Evolutionary conservation across 495 filamentous ascomycete species (phyloP), one percentile per base, ranked within the genome.

Genomic region (Talaromyces borbonicus): DNA sequence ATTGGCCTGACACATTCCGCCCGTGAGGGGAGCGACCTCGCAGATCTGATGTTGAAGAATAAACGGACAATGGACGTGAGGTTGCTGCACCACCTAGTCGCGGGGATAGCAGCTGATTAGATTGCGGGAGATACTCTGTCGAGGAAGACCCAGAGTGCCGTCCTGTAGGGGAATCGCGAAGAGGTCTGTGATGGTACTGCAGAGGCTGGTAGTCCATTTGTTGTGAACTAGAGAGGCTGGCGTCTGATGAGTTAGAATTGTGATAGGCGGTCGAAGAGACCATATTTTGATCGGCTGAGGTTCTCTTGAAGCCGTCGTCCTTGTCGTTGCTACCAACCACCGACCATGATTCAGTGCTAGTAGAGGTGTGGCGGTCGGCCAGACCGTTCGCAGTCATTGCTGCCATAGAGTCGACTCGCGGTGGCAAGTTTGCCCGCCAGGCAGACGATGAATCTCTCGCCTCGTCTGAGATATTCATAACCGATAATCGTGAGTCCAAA

Each of bases 21-120:
- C 60, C 71, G 44, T 63, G 64, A 62, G 75, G 69, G 27, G 73
- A 76, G 12, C 63, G 78, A 49, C 79, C 82, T 4, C 83, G 78
- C 50, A 71, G 60, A 41, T 93, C 87, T 8, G 86, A 89, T 25
- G 67, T 74, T 5, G 74, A 71, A 1, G 85, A 87, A 54, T 87
- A 85, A 2, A 78, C 61, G 2, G 87, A 93, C 12, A 72, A 68
- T 2, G 87, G 87, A 31, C 87, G 72, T 18, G 75, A 68, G 23
- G 77, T 73, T 39, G 74, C 33, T 5, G 15, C 66, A 49, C 68
- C 66, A 24, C 59, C 55, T 44, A 67, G 68, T 41, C 66, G 61
- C 2, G 75, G 78, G 6, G 75, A 74, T 9, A 84, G 58, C 53
- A 81, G 77, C 22, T 74, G 76, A 36, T 77, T 78, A 43, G 59